These are phyloP conservation scores for Blastobotrys malaysiensis DNA, from an alignment of 1,139 yeast genomes.

Conservation along the genomic window DNA sequence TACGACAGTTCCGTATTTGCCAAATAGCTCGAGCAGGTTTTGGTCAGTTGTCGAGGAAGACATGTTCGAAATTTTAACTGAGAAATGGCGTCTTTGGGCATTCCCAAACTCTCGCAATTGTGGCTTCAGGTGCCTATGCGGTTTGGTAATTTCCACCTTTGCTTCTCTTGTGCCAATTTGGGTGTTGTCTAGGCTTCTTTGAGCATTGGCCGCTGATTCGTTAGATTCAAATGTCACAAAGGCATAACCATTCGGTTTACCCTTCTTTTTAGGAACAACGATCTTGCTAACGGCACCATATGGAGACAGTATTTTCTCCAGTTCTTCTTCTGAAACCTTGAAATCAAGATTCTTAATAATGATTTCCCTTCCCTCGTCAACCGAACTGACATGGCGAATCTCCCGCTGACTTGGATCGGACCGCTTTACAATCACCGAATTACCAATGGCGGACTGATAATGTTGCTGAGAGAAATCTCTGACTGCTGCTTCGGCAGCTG, in stretches of 20 bases:
- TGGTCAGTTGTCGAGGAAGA: not conserved
- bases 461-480: not conserved
- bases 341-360: constrained; percentile 51
- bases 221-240: constrained; percentile 27
- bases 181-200: constrained; percentile 5
- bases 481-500: not conserved
- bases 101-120: not conserved
- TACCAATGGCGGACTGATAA: not conserved
- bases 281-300: constrained; percentile 46
- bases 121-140: not conserved
- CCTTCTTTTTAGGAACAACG: constrained; percentile 21
- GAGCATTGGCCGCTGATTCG: constrained; percentile 27
- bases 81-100: not conserved
- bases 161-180: not conserved
- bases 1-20: not conserved
- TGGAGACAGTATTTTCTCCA: constrained; percentile 33
- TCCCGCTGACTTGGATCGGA: constrained; percentile 46
- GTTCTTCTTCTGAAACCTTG: constrained; percentile 24
- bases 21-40: not conserved
- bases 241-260: constrained; percentile 30
- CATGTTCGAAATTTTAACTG: not conserved
- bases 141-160: not conserved
- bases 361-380: constrained; percentile 47
- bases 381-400: constrained; percentile 38
- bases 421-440: constrained; percentile 46